These are phyloP conservation scores for Diaporthe australafricana DNA, from an alignment of 2,329 filamentous ascomycete species.

Conservation along the genomic window DNA sequence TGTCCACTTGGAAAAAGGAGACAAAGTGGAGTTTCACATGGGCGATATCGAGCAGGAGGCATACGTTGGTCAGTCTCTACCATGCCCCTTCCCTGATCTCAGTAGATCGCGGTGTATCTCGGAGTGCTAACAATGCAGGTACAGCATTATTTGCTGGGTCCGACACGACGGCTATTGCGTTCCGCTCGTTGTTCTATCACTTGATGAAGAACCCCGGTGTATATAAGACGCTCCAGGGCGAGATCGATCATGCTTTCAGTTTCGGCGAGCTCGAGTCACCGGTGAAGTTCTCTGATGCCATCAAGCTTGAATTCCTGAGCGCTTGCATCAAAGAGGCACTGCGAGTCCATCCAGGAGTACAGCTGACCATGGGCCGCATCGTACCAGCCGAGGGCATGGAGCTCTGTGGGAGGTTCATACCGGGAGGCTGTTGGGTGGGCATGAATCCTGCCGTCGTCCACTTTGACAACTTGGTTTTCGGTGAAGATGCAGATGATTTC, in stretches of 20 bases:
- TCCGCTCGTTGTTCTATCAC: constrained; percentile 27
- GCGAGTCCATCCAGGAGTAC: constrained; percentile 55
- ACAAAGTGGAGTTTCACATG: constrained; percentile 37
- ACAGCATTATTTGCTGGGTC: constrained; percentile 39
- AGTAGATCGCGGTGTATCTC: neutral
- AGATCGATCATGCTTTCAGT: constrained; percentile 34
- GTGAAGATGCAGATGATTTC: constrained; percentile 37
- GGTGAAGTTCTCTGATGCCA: constrained; percentile 36
- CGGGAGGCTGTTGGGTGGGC: constrained; percentile 42
- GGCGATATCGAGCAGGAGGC: constrained; percentile 40
- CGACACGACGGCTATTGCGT: constrained; percentile 30
- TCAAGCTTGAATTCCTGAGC: constrained; percentile 48
- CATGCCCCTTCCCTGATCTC: neutral
- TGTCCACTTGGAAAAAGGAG: constrained; percentile 38
- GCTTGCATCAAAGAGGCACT: constrained; percentile 57
- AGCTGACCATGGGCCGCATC: constrained; percentile 53
- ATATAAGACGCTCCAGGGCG: constrained; percentile 32
- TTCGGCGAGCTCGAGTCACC: constrained; percentile 35
- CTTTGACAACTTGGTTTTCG: constrained; percentile 36
- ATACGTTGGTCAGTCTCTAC: constrained; percentile 19
- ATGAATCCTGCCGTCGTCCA: constrained; percentile 45
- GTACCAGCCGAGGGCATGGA: constrained; percentile 50
- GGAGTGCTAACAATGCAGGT: neutral
- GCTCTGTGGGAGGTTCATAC: constrained; percentile 42
- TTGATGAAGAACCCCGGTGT: constrained; percentile 37